Evolutionary conservation across 352 stramenopile species (phyloP), one percentile per base, ranked within the genome.

Genomic region (Globisporangium spiculum): DNA sequence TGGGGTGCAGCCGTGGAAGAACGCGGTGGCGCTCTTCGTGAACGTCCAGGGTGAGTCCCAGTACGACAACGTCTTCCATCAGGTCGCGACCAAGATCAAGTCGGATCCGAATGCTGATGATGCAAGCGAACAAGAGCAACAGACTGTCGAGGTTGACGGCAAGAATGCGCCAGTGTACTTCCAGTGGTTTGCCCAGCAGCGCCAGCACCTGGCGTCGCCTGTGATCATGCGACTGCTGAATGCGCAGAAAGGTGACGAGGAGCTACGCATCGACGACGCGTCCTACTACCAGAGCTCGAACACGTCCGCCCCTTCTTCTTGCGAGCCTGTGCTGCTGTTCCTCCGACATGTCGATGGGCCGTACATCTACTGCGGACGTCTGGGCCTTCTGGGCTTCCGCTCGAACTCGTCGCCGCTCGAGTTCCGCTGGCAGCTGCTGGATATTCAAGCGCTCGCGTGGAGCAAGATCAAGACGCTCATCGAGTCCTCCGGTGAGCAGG

Each of bases 391-490:
- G 20, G 84, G 84, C 12, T 58, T 81, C 30, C 62, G 65, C 14
- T 24, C 63, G 0, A 54, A 34, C 12, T 71, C 67, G 4, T 74
- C 69, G 22, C 84, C 80, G 41, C 54, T 92, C 9, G 80, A 90
- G 55, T 90, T 92, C 69, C 80, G 80, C 3, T 92, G 80, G 80
- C 84, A 92, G 65, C 60, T 92, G 44, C 63, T 89, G 14, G 84
- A 92, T 56, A 46, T 76, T 0, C 65, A 73, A 12, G 65, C 65
- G 48, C 57, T 75, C 56, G 53, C 71, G 30, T 83, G 76, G 76
- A 46, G 26, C 32, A 48, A 71, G 26, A 69, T 81, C 57, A 66
- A 73, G 60, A 48, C 65, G 41, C 68, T 81, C 16, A 44, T 81
- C 4, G 72, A 75, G 30, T 52, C 71, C 0, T 55, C 63, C 8